Conservation (phyloP, 345 rosid species). For the thale cress (Arabidopsis thaliana) region TAIR10.1 NC_003070.9:2014001-2014500, state of each 20-base stretch:
- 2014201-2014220: background rate
- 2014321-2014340: background rate
- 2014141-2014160: background rate
- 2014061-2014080: background rate
- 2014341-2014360: background rate
- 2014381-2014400: background rate
- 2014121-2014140: background rate
- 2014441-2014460: slow-evolving; percentile 3
- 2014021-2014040: background rate
- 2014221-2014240: background rate
- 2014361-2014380: background rate
- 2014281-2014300: too few species aligned
- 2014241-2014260: background rate
- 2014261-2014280: background rate
- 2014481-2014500: slow-evolving; percentile 21
- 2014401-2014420: background rate
- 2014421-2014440: slow-evolving; percentile 9
- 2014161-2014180: background rate
- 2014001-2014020: background rate
- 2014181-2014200: background rate
- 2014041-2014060: background rate
- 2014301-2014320: background rate
- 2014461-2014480: slow-evolving; percentile 8
- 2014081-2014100: background rate
- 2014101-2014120: slow-evolving; percentile 16